Evolutionary conservation across 2,329 filamentous ascomycete species (phyloP).

Genomic region (Fusarium gaditjirri): DNA sequence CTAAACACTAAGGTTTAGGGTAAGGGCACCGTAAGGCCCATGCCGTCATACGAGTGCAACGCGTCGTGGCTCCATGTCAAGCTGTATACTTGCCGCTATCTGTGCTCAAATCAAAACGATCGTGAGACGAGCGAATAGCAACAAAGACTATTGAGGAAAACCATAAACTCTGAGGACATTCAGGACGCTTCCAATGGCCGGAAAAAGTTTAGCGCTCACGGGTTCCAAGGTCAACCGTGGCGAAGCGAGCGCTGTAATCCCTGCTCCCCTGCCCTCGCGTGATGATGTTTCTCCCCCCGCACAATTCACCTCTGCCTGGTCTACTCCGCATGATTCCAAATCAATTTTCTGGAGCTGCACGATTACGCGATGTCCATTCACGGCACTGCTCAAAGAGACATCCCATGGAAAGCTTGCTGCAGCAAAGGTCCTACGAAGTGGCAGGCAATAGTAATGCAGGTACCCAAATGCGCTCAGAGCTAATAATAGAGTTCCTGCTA

Average conservation of each 20-base stretch:
- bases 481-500: conserved; percentile 22
- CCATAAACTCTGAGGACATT: not conserved
- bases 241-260: conserved; percentile 11
- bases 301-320: not conserved
- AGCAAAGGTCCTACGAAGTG: not conserved
- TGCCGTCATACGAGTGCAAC: not conserved
- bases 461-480: conserved; percentile 9
- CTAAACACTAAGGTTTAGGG: not conserved
- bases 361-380: not conserved
- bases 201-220: not conserved
- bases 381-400: not conserved
- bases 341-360: conserved; percentile 6
- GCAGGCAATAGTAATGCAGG: conserved; percentile 15
- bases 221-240: conserved; percentile 7
- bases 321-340: conserved; percentile 21
- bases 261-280: not conserved
- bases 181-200: not conserved
- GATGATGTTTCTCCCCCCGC: conserved; percentile 8
- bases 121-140: not conserved
- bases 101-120: not conserved
- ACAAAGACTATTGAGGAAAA: not conserved
- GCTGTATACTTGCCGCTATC: not conserved
- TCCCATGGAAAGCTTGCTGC: not conserved
- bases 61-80: not conserved
- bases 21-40: not conserved